Percentiles rank a stretch among this genome's conserved stretches.
These are phyloP conservation scores for Vigna mungo DNA, from an alignment of 306 rosid species.

Conservation along the genomic window DNA sequence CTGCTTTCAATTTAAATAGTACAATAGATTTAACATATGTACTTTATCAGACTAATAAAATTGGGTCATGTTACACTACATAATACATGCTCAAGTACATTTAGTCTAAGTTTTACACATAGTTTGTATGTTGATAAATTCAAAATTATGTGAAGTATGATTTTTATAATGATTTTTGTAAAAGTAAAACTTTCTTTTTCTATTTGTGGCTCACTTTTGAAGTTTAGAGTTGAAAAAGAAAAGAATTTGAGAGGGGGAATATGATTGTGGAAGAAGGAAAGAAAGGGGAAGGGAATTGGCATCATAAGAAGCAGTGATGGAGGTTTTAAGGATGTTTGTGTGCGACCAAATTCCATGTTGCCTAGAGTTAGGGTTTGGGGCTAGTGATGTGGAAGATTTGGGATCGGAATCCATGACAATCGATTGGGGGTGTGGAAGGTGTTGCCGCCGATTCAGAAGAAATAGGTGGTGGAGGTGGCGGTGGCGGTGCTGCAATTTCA, in stretches of 20 bases:
- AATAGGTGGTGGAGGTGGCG: no score
- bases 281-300: slow-evolving; percentile 44
- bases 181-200: no score
- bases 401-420: no score
- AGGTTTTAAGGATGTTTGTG: not conserved
- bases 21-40: not conserved
- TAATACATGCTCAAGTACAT: not conserved
- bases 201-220: slow-evolving; percentile 32
- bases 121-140: no score
- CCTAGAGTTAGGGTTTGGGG: no score
- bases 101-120: not conserved
- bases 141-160: no score
- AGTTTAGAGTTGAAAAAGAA: slow-evolving; percentile 48
- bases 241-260: slow-evolving; percentile 44
- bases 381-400: no score
- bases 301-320: slow-evolving; percentile 1
- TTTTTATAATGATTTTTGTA: no score
- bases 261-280: slow-evolving; percentile 47
- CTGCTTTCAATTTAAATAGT: not conserved
- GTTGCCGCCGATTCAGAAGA: no score
- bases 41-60: not conserved
- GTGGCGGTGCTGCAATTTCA: no score
- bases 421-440: no score
- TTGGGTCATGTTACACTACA: not conserved
- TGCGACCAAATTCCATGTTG: not conserved